Conservation (phyloP, 345 rosid genomes). For the Microthlaspi erraticum region DNA sequence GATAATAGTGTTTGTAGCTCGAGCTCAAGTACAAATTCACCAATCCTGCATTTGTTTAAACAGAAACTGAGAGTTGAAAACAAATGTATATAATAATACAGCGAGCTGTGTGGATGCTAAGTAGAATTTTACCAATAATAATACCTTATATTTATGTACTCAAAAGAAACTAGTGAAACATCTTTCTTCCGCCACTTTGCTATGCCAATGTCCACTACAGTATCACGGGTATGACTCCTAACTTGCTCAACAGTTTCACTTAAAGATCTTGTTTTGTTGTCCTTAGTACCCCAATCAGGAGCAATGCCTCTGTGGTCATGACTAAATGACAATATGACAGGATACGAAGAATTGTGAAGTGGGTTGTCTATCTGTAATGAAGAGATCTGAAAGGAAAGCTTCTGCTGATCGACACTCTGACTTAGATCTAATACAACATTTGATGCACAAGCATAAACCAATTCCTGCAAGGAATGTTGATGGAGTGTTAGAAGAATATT, state of each 20-base stretch:
- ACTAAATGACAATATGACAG: conserved; percentile 83
- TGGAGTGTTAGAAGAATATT: conserved; percentile 24
- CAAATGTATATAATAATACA: conserved; percentile 17
- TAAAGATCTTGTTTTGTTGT: conserved; percentile 44
- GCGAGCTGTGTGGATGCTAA: conserved; percentile 18
- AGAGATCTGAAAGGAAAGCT: conserved; percentile 67
- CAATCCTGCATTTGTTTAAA: conserved; percentile 62
- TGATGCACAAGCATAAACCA: conserved; percentile 84
- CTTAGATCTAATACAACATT: conserved; percentile 60
- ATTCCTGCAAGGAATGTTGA: conserved; percentile 60
- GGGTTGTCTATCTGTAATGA: conserved; percentile 90
- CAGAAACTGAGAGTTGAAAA: conserved; percentile 36
- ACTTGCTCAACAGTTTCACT: conserved; percentile 47
- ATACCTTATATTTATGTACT: conserved; percentile 78
- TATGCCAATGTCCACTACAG: conserved; percentile 60
- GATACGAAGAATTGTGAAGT: conserved; percentile 70
- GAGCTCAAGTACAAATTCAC: conserved; percentile 83
- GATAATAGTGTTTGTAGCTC: conserved; percentile 79
- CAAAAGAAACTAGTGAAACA: conserved; percentile 75
- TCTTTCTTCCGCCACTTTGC: conserved; percentile 91
- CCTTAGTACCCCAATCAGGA: conserved; percentile 54
- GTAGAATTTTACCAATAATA: conserved; percentile 28
- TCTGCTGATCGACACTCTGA: conserved; percentile 86
- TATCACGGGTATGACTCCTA: conserved; percentile 55
- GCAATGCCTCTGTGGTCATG: conserved; percentile 53